These are phyloP conservation scores for Serendipita sp. DNA, from an alignment of 768 basidiomycete genomes.

Conservation along the genomic window DNA sequence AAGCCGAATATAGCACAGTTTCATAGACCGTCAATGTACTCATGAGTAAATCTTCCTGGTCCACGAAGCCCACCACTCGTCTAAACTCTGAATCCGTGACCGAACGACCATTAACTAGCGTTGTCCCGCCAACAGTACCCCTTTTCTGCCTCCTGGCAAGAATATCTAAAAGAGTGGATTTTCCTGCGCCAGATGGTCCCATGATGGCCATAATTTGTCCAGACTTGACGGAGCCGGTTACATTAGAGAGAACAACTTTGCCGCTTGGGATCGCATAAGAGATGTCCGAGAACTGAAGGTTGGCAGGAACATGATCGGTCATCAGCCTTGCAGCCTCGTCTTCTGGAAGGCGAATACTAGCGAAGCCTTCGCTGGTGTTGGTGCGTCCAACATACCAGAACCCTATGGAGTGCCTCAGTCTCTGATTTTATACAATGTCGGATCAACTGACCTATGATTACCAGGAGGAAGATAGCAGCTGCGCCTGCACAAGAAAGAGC, in stretches of 20 bases:
- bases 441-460: conserved; percentile 35
- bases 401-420: conserved; percentile 23
- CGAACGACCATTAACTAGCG: conserved; percentile 72
- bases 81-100: conserved; percentile 63
- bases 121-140: conserved; percentile 55
- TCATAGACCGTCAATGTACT: conserved; percentile 95
- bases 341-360: conserved; percentile 61
- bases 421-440: neutral
- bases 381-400: conserved; percentile 87
- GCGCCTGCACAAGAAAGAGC: conserved; percentile 72
- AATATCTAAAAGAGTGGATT: conserved; percentile 92
- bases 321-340: conserved; percentile 71
- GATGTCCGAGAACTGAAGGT: conserved; percentile 76
- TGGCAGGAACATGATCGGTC: conserved; percentile 88
- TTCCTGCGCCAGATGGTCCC: conserved; percentile 93
- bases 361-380: conserved; percentile 45
- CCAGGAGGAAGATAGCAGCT: conserved; percentile 52
- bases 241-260: conserved; percentile 55
- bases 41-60: conserved; percentile 97
- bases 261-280: conserved; percentile 52
- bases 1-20: conserved; percentile 84
- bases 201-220: conserved; percentile 91
- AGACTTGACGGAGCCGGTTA: conserved; percentile 59
- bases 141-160: conserved; percentile 81
- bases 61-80: conserved; percentile 84